Conservation (phyloP, 768 basidiomycete genomes). For the Tubosaeta sp. region DNA sequence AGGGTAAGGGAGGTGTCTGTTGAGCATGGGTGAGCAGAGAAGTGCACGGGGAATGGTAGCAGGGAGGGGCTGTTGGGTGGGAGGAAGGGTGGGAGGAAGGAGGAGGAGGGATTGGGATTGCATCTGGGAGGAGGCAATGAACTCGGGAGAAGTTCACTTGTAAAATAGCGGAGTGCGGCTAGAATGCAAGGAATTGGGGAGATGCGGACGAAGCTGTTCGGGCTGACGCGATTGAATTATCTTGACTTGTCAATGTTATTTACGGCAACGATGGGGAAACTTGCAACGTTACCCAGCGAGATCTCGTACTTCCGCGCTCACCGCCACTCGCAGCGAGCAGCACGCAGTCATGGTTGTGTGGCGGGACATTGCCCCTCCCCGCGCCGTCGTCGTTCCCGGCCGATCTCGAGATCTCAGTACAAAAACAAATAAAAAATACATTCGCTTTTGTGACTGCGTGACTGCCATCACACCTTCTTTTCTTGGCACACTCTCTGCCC, state of each 20-base stretch:
- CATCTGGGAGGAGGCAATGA: slow-evolving; percentile 16
- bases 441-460: slow-evolving; percentile 18
- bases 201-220: slow-evolving; percentile 13
- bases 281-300: slow-evolving; percentile 8
- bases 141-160: slow-evolving; percentile 7
- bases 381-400: background rate
- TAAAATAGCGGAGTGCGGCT: slow-evolving; percentile 13
- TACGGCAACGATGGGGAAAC: slow-evolving; percentile 22
- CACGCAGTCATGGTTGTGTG: background rate
- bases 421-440: background rate
- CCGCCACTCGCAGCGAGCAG: background rate
- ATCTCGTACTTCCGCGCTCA: slow-evolving; percentile 7
- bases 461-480: slow-evolving; percentile 7
- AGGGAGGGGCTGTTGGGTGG: background rate
- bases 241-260: slow-evolving; percentile 28
- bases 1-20: background rate
- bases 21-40: slow-evolving; percentile 17
- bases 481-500: slow-evolving; percentile 11
- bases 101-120: slow-evolving; percentile 26
- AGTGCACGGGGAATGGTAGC: slow-evolving; percentile 12
- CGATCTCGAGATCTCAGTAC: background rate
- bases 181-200: slow-evolving; percentile 3
- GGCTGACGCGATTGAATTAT: slow-evolving; percentile 25
- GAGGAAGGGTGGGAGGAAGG: slow-evolving; percentile 22
- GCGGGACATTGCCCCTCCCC: background rate